Percentiles rank a stretch among this genome's conserved stretches.
These are phyloP conservation scores for Phytopythium boreale DNA, from an alignment of 352 stramenopile species.

Conservation along the genomic window DNA sequence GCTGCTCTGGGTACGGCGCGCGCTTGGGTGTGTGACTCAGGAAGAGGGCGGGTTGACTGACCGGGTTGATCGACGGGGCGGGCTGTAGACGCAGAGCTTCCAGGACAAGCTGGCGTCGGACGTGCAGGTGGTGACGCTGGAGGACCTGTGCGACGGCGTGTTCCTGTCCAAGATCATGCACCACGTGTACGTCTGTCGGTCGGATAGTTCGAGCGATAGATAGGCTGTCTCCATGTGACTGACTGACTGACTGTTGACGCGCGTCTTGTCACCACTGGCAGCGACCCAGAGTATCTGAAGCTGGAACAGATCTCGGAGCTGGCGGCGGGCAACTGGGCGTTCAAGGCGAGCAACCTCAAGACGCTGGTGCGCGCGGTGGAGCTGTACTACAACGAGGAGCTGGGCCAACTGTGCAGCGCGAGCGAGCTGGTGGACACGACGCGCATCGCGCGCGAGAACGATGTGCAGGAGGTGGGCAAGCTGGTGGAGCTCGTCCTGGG, in stretches of 20 bases:
- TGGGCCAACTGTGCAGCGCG: conserved; percentile 67
- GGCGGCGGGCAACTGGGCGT: conserved; percentile 59
- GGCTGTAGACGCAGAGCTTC: conserved; percentile 69
- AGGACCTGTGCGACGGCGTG: conserved; percentile 74
- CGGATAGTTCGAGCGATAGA: background rate
- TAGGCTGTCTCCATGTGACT: background rate
- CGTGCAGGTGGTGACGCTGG: conserved; percentile 32
- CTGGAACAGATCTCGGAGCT: conserved; percentile 72
- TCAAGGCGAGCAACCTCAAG: conserved; percentile 82
- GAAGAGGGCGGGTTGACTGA: background rate
- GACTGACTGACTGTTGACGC: conserved; percentile 5
- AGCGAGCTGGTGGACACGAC: conserved; percentile 68
- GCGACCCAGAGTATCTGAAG: conserved; percentile 77
- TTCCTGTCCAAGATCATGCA: conserved; percentile 85
- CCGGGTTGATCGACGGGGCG: background rate
- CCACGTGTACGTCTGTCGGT: conserved; percentile 58
- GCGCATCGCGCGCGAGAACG: conserved; percentile 67
- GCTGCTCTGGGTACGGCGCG: conserved; percentile 60
- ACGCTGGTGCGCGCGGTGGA: conserved; percentile 70
- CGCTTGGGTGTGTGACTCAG: no score
- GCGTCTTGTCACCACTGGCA: conserved; percentile 12
- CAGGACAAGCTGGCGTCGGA: conserved; percentile 49
- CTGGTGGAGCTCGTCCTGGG: conserved; percentile 73
- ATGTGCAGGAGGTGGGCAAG: conserved; percentile 64
- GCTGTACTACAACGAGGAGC: conserved; percentile 80